Base-by-base conservation (phyloP, 106 monocot genomes). In the Acorus calamus region DNA sequence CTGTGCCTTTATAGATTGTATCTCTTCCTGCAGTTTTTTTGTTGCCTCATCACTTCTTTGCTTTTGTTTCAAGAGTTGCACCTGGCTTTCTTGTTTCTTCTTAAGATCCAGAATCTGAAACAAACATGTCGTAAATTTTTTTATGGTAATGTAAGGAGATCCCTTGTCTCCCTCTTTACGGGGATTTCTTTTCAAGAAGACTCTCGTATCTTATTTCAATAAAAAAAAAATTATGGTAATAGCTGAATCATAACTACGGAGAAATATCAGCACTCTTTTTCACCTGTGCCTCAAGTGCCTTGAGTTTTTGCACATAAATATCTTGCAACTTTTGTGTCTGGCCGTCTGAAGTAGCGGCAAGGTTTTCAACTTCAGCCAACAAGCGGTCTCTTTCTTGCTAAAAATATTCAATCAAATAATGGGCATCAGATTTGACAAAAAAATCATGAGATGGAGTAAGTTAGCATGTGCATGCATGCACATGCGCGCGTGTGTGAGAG, bases 61-160 rank as follows among this genome's bases (percentile, higher is more conserved):
- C 71, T 98, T 98, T 80, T 98, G 84, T 69, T 98, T 98, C 66
- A 98, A 69, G 69, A 98, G 78, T 44, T 85, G 89, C 61, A 98
- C 96, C 75, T 91, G 96, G 51, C 78, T 88, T 81, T 98, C 96
- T 78, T 98, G 96, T 74, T 91, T 98, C 66, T 91, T 98, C 76
- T 98, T 98, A 64, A 91, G 91, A 69, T 98, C 91, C 69, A 73
- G 52, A 67, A 98, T 98, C 96, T 98, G 61, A 28, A 28, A 28
- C 60, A 76, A 11, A 68, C 46, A 63, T 14, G 28, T 28, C 28
- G 28, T 28, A 28, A 28, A 0, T 28, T 28, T 28, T 28, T 28
- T 28, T 28, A 28, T 28, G 1, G 28, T 28, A 28, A 28, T 28
- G 28, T 28, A 28, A 28, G 28, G 28, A 28, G 28, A 28, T 28